Evolutionary conservation across 2,329 filamentous ascomycete genomes (phyloP).

Genomic region (Fonsecaea erecta): DNA sequence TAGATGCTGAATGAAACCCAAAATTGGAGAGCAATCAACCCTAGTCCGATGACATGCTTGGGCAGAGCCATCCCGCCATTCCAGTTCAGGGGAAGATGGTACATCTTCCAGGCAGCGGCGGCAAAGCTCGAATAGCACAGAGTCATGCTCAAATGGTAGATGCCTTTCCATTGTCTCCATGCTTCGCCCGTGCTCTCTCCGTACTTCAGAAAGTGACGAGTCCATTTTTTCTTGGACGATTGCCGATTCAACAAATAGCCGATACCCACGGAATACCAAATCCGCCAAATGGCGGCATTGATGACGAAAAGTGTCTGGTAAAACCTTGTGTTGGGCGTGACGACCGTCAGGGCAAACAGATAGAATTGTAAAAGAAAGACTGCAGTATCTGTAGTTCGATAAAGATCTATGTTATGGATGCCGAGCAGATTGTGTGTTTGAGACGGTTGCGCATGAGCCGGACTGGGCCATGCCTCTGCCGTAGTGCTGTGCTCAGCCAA

Average conservation of each 20-base stretch:
- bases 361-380: slow-evolving; percentile 78
- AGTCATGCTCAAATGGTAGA: slow-evolving; percentile 90
- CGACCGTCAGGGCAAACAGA: slow-evolving; percentile 71
- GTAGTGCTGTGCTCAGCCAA: slow-evolving; percentile 45
- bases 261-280: slow-evolving; percentile 91
- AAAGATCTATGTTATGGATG: slow-evolving; percentile 80
- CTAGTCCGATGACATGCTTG: slow-evolving; percentile 81
- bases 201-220: slow-evolving; percentile 95
- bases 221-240: slow-evolving; percentile 91
- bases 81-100: slow-evolving; percentile 84
- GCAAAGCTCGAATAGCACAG: slow-evolving; percentile 89
- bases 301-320: slow-evolving; percentile 80
- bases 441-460: slow-evolving; percentile 58
- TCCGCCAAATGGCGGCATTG: slow-evolving; percentile 79
- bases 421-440: slow-evolving; percentile 85
- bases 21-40: slow-evolving; percentile 81
- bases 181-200: slow-evolving; percentile 89
- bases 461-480: slow-evolving; percentile 26
- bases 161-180: slow-evolving; percentile 96
- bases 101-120: slow-evolving; percentile 96
- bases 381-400: slow-evolving; percentile 82
- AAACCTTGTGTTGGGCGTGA: slow-evolving; percentile 75
- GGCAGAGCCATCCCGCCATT: slow-evolving; percentile 81
- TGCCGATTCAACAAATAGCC: slow-evolving; percentile 84
- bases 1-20: slow-evolving; percentile 96